Evolutionary conservation across 345 rosid genomes (phyloP).

Genomic region (Angophora floribunda): DNA sequence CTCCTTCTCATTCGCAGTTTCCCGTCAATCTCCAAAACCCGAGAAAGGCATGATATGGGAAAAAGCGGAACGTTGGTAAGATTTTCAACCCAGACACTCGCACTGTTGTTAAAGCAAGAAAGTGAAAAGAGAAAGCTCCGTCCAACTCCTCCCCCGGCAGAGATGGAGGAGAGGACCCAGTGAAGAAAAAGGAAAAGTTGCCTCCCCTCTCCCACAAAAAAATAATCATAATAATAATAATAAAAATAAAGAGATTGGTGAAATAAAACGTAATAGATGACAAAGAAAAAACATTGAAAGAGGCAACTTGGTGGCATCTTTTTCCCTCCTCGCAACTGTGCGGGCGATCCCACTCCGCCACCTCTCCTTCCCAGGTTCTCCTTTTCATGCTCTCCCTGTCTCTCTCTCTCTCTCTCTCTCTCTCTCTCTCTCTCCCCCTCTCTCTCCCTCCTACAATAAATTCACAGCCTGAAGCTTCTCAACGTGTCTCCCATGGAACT

Average conservation of each 20-base stretch:
- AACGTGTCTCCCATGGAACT: constrained; percentile 14
- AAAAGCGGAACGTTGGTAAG: constrained; percentile 19
- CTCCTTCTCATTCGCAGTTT: neutral
- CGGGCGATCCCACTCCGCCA: neutral
- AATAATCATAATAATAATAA: neutral
- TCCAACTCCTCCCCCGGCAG: neutral
- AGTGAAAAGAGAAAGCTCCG: constrained; percentile 15
- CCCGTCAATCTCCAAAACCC: neutral
- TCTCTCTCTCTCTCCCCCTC: neutral
- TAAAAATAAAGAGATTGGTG: neutral
- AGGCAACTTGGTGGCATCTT: neutral
- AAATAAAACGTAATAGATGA: neutral
- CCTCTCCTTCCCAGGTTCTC: neutral
- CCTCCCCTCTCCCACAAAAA: neutral
- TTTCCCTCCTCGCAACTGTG: neutral
- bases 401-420: constrained; percentile 4
- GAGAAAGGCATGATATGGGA: constrained; percentile 4
- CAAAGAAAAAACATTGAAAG: neutral
- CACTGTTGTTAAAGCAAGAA: neutral
- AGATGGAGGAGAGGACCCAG: neutral
- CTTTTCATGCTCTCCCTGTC: constrained; percentile 27
- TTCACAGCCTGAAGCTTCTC: constrained; percentile 18
- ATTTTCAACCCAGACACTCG: constrained; percentile 19
- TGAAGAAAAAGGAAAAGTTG: neutral
- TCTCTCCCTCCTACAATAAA: neutral